phyloP scores from a whole-genome alignment of 1,139 yeast genomes.

The Geotrichum bryndzae region DNA sequence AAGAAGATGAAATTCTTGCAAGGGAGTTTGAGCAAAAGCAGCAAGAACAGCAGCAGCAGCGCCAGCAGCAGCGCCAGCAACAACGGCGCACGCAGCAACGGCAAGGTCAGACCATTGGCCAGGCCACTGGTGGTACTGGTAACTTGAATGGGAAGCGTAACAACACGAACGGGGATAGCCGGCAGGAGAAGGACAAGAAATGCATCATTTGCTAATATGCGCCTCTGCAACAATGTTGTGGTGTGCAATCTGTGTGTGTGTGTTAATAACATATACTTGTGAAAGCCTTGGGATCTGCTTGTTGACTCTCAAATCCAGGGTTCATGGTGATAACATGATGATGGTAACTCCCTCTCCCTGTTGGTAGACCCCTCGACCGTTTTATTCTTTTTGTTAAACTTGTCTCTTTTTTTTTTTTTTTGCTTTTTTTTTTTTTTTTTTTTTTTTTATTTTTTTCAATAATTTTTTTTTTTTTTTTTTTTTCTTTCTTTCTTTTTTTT shows the following conservation, averaged over 20 bases:
- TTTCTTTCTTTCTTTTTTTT: background rate
- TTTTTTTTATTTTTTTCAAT: background rate
- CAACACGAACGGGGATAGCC: background rate
- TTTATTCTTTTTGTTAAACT: no score
- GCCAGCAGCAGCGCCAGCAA: slow-evolving; percentile 12
- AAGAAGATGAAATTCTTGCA: slow-evolving; percentile 57
- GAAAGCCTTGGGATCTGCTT: background rate
- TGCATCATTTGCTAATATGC: background rate
- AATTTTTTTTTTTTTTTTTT: background rate
- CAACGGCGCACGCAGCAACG: background rate
- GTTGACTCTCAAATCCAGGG: background rate
- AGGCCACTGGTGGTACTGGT: background rate
- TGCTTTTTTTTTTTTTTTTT: background rate
- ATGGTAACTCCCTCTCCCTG: no score
- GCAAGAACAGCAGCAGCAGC: slow-evolving; percentile 2
- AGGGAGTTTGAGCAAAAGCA: slow-evolving; percentile 30
- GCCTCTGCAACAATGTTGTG: background rate
- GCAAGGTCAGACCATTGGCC: slow-evolving; percentile 1
- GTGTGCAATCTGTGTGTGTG: background rate
- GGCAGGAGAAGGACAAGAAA: background rate
- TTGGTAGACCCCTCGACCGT: no score
- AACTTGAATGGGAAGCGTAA: background rate
- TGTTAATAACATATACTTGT: background rate
- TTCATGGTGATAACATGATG: no score
- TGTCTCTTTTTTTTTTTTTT: no score